phyloP scores from a whole-genome alignment of 768 basidiomycete species.

The Podaxis rugospora region DNA sequence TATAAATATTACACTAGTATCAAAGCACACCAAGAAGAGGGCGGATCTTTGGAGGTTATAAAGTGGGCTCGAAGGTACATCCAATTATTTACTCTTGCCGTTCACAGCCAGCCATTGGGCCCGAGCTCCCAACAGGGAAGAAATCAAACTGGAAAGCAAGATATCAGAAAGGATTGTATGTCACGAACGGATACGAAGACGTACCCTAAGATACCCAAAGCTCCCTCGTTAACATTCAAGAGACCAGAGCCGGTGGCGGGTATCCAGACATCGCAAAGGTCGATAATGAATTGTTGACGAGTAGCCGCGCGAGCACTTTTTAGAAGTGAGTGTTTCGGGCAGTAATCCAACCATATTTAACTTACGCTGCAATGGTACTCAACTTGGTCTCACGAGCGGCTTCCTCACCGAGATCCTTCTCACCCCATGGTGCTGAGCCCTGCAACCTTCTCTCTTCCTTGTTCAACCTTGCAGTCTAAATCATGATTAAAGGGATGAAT shows the following conservation, averaged over 20 bases:
- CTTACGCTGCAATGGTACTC: slow-evolving; percentile 51
- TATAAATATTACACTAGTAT: neutral
- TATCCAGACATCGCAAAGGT: slow-evolving; percentile 84
- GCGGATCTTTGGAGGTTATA: neutral
- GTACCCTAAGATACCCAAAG: slow-evolving; percentile 82
- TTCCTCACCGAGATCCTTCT: slow-evolving; percentile 66
- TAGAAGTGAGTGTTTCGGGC: slow-evolving; percentile 7
- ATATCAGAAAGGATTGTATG: neutral
- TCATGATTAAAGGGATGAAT: neutral
- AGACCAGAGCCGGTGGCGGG: slow-evolving; percentile 81
- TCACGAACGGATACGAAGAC: slow-evolving; percentile 13
- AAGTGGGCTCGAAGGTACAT: neutral
- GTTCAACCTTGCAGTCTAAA: slow-evolving; percentile 55
- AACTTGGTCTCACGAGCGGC: slow-evolving; percentile 62
- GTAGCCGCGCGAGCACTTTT: slow-evolving; percentile 58
- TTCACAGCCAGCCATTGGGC: slow-evolving; percentile 61
- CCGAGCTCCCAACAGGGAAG: slow-evolving; percentile 66
- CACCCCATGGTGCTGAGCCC: slow-evolving; percentile 40
- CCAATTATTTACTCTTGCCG: slow-evolving; percentile 28
- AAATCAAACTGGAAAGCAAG: slow-evolving; percentile 48
- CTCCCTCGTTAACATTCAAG: slow-evolving; percentile 76
- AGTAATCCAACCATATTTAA: slow-evolving; percentile 8
- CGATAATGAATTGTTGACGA: slow-evolving; percentile 78
- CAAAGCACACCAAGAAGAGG: neutral
- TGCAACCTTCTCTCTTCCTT: slow-evolving; percentile 55